Evolutionary conservation across 78 protist species (phyloP).

Genomic region (Capsaspora owczarzaki): DNA sequence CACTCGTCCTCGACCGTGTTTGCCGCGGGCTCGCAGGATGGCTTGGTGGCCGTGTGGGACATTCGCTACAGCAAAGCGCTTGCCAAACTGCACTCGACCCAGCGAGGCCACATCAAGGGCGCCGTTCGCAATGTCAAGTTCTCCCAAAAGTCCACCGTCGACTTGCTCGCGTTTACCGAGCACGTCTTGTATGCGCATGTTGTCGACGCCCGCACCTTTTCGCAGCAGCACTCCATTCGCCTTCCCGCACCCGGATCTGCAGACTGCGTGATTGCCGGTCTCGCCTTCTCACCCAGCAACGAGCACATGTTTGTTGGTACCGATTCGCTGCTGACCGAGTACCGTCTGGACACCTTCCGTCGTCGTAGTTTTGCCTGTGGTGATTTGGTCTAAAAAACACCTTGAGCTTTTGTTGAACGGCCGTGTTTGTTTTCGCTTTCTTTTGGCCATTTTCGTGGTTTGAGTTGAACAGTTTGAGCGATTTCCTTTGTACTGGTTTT

Average conservation of each 20-base stretch:
- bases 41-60: constrained; percentile 1
- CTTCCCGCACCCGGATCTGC: no score
- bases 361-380: neutral
- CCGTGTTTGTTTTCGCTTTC: no score
- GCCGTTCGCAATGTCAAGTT: neutral
- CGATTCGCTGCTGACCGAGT: neutral
- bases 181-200: neutral
- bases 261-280: neutral
- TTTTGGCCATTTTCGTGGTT: no score
- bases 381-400: neutral
- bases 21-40: neutral
- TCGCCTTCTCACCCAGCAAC: neutral
- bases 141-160: neutral
- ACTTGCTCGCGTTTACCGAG: neutral
- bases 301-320: neutral
- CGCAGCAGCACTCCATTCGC: neutral
- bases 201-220: neutral
- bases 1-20: neutral
- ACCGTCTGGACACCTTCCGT: neutral
- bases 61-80: neutral
- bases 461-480: no score
- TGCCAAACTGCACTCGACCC: neutral
- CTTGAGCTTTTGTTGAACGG: no score
- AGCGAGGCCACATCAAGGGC: neutral
- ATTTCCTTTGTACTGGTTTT: no score